phyloP scores from a whole-genome alignment of 257 asterid genomes.

The Gentiana straminea region DNA sequence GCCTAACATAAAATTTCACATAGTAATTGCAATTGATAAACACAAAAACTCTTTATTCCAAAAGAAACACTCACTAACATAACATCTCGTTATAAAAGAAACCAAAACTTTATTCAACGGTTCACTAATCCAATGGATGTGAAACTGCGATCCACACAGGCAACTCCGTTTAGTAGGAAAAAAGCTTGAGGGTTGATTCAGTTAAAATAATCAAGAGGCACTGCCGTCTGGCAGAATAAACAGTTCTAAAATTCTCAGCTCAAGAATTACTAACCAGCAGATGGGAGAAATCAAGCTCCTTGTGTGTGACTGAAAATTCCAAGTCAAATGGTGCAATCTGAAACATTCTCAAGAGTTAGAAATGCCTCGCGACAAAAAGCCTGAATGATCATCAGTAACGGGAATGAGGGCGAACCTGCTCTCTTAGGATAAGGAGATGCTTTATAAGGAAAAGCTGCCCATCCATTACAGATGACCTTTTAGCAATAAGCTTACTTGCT shows the following conservation, averaged over 20 bases:
- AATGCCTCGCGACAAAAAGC: background rate
- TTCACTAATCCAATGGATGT: background rate
- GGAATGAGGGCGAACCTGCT: constrained; percentile 53
- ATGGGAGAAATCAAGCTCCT: constrained; percentile 99
- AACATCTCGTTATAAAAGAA: too few relatives aligned
- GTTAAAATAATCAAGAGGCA: background rate
- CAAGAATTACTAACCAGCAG: constrained; percentile 57
- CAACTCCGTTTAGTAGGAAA: too few relatives aligned
- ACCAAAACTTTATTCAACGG: too few relatives aligned
- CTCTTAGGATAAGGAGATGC: constrained; percentile 91
- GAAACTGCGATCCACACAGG: too few relatives aligned
- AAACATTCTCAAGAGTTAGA: constrained; percentile 23
- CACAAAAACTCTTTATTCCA: too few relatives aligned
- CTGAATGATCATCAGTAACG: constrained; percentile 5
- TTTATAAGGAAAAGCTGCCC: constrained; percentile 90
- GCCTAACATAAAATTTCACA: too few relatives aligned
- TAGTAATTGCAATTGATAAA: too few relatives aligned
- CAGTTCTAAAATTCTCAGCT: constrained; percentile 4
- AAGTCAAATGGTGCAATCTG: constrained; percentile 99
- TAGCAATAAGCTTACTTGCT: constrained; percentile 77
- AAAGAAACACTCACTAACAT: too few relatives aligned
- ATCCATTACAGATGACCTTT: constrained; percentile 77
- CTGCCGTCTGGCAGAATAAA: background rate
- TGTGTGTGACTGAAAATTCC: constrained; percentile 93
- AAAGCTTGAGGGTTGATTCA: too few relatives aligned